Evolutionary conservation across 164 flowering plant species (phyloP).

Genomic region (Protea cynaroides): DNA sequence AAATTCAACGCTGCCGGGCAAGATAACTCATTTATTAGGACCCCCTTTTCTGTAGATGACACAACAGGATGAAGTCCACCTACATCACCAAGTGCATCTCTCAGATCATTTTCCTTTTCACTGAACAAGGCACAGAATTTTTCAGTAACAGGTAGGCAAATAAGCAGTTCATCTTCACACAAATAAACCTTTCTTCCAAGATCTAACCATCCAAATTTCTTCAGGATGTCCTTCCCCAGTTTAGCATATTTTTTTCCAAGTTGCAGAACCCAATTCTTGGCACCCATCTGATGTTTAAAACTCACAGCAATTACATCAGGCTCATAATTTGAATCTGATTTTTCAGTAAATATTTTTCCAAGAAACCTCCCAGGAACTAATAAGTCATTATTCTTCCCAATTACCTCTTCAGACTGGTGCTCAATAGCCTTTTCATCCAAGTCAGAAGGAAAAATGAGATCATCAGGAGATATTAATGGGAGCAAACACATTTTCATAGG

Average conservation of each 20-base stretch:
- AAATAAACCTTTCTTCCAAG: constrained; percentile 62
- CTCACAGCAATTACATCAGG: constrained; percentile 7
- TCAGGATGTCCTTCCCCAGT: constrained; percentile 71
- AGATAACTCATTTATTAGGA: constrained; percentile 24
- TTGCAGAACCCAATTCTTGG: constrained; percentile 46
- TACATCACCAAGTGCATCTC: constrained; percentile 17
- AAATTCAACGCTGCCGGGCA: constrained; percentile 34
- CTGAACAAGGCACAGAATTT: constrained; percentile 35
- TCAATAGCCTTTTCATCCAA: constrained; percentile 12
- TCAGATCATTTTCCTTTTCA: constrained; percentile 18
- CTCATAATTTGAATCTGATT: constrained; percentile 15
- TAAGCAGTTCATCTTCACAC: constrained; percentile 35
- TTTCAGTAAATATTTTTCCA: constrained; percentile 13
- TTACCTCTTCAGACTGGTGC: constrained; percentile 10
- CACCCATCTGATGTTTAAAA: constrained; percentile 10
- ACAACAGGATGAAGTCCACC: constrained; percentile 10
- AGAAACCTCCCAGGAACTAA: constrained; percentile 12
- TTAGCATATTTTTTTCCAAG: constrained; percentile 65
- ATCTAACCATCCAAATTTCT: constrained; percentile 86
- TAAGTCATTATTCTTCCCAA: constrained; percentile 4
- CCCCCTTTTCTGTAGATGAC: constrained; percentile 15
- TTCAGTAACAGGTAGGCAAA: constrained; percentile 72
- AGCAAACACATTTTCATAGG: constrained; percentile 59
- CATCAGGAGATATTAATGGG: constrained; percentile 19
- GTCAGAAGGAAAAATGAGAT: constrained; percentile 10